Conservation (phyloP, 2,329 filamentous ascomycete genomes). For the Xylariomycetidae sp. region DNA sequence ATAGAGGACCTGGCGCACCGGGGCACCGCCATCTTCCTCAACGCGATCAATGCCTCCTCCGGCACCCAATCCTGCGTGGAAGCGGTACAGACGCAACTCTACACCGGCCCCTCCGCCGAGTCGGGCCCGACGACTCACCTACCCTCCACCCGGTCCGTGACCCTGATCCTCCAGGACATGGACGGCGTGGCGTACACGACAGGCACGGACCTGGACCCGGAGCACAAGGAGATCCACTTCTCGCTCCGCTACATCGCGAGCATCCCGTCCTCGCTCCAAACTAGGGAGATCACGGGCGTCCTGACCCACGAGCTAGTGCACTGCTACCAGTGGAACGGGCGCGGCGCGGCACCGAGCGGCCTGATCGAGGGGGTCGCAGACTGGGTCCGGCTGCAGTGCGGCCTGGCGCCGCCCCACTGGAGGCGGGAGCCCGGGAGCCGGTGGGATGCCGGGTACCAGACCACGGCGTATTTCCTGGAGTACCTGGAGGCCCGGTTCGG, state of each 20-base stretch:
- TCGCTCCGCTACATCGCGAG: conserved; percentile 69
- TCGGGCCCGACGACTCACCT: conserved; percentile 18
- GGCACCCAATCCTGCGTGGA: conserved; percentile 60
- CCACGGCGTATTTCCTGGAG: conserved; percentile 85
- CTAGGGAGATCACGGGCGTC: conserved; percentile 72
- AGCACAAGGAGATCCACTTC: conserved; percentile 93
- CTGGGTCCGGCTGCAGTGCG: conserved; percentile 76
- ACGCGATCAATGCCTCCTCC: conserved; percentile 55
- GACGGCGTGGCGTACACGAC: conserved; percentile 86
- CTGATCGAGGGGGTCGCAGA: conserved; percentile 90
- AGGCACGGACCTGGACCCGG: conserved; percentile 69
- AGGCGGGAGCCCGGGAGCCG: conserved; percentile 44
- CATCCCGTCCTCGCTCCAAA: conserved; percentile 33
- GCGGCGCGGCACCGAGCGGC: conserved; percentile 61
- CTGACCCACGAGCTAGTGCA: conserved; percentile 91
- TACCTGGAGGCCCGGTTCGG: conserved; percentile 71
- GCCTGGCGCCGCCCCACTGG: conserved; percentile 80
- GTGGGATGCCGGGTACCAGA: conserved; percentile 91
- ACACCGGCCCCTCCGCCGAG: conserved; percentile 40
- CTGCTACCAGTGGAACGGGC: conserved; percentile 79
- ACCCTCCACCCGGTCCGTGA: conserved; percentile 76
- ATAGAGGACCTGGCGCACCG: conserved; percentile 54
- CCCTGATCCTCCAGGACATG: conserved; percentile 74
- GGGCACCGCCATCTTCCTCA: conserved; percentile 64
- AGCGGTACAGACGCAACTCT: conserved; percentile 69